Evolutionary conservation across 2,329 filamentous ascomycete species (phyloP), one percentile per base, ranked within the genome.

Genomic region (Ceratocystis smalleyi): DNA sequence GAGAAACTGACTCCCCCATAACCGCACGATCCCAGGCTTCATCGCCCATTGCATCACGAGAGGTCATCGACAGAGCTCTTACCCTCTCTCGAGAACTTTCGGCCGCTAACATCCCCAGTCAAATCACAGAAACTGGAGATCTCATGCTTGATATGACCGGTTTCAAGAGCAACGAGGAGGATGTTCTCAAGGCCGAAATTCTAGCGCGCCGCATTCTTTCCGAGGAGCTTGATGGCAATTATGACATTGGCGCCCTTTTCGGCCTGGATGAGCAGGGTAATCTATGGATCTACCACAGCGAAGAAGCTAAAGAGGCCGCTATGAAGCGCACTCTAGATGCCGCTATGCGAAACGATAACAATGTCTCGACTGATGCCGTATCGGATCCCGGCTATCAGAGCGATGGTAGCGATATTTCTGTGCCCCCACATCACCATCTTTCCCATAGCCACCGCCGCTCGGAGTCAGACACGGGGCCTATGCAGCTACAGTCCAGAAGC

Each of bases 271-370:
- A 95, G 71, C 85, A 94, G 66, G 94, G 94, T 5, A 99, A 99
- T 5, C 79, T 99, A n/a, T 97, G 94, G 92, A 97, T 99, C 69
- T 99, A 99, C 76, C 94, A 91, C 75, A 97, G 91, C 70, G 91
- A 97, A 73, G 91, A 96, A 71, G 91, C 94, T 27, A 97, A 96
- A 72, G 87, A 94, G 70, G 87, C 88, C 5, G 92, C 92, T 40
- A 86, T 86, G 77, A 85, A 87, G 72, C 81, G 77, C 69, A 81
- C 80, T 1, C 78, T 81, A 67, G 79, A 82, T 64, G 75, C 78
- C 6, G 76, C 78, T 8, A 71, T 81, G 59, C 75, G 77, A 19
- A 73, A 76, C 8, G 73, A 76, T 17, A 73, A 75, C 15, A 77
- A 84, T 45, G 76, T 83, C 22, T 82, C 83, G 19, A 82, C 84